A percentile compares a stretch with the other conserved stretches of the same genome.
Conservation (phyloP, 192 early-diverging fungal species). For the Podila clonocystis region DNA sequence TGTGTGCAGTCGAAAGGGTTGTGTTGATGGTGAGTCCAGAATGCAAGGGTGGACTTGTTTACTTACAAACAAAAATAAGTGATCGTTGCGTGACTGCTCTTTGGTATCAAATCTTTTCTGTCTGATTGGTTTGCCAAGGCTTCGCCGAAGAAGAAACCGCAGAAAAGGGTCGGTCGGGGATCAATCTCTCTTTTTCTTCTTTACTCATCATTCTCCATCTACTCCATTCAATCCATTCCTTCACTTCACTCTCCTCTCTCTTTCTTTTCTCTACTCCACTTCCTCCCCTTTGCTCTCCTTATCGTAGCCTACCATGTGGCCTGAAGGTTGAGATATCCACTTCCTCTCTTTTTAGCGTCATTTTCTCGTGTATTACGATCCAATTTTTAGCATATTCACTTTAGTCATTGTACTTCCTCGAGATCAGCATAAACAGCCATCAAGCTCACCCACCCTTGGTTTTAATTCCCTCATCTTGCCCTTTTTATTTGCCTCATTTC, state of each 20-base stretch:
- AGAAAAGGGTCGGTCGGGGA: neutral
- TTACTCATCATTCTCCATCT: neutral
- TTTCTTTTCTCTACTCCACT: neutral
- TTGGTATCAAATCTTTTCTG: too few species aligned
- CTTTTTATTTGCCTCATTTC: slow-evolving; percentile 6
- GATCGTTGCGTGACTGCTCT: too few species aligned
- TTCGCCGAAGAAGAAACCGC: too few species aligned
- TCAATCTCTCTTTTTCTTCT: neutral
- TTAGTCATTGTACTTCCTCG: too few species aligned
- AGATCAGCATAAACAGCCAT: too few species aligned
- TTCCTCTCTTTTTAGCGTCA: slow-evolving; percentile 8
- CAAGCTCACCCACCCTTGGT: neutral
- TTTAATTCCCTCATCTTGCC: slow-evolving; percentile 4
- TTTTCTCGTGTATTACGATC: slow-evolving; percentile 6
- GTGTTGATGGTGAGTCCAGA: neutral
- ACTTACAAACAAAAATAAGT: too few species aligned
- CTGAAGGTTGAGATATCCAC: slow-evolving; percentile 31
- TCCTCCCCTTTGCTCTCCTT: neutral
- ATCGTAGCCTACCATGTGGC: slow-evolving; percentile 37
- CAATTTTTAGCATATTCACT: neutral
- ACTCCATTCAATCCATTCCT: neutral
- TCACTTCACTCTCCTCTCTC: neutral
- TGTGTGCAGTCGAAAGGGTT: neutral
- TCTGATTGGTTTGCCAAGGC: too few species aligned
- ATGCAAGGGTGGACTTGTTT: neutral